These are phyloP conservation scores for Aspergillus brunneoviolaceus DNA, from an alignment of 2,329 filamentous ascomycete species.

Conservation along the genomic window DNA sequence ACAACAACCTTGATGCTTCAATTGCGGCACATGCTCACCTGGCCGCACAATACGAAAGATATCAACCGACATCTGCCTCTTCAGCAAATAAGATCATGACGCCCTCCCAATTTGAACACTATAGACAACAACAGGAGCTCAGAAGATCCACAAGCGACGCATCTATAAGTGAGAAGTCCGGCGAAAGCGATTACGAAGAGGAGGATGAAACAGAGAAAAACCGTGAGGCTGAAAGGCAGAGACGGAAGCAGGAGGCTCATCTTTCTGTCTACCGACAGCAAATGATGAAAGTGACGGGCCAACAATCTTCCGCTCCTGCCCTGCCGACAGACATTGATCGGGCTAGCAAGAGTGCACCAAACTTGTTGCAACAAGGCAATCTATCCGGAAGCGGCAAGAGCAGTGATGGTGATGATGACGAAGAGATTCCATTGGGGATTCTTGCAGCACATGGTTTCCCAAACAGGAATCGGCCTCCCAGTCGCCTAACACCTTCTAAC, in stretches of 20 bases:
- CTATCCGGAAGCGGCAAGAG: constrained; percentile 41
- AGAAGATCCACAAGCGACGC: constrained; percentile 57
- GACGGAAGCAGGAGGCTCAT: constrained; percentile 85
- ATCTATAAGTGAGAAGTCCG: constrained; percentile 52
- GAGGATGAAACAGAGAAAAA: constrained; percentile 78
- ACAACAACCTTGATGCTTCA: constrained; percentile 26
- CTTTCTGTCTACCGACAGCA: constrained; percentile 87
- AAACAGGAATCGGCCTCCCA: constrained; percentile 71
- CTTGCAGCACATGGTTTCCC: constrained; percentile 88
- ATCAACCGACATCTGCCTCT: constrained; percentile 34
- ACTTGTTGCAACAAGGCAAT: constrained; percentile 48
- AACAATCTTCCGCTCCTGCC: constrained; percentile 54
- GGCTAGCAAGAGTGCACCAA: constrained; percentile 62
- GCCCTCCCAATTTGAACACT: constrained; percentile 79
- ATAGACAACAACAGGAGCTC: constrained; percentile 68
- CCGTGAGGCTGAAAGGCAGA: constrained; percentile 70
- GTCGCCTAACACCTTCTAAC: constrained; percentile 61
- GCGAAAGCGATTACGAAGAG: constrained; percentile 68
- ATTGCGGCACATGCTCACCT: constrained; percentile 47
- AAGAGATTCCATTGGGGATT: constrained; percentile 83
- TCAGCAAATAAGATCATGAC: constrained; percentile 79
- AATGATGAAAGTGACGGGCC: constrained; percentile 95
- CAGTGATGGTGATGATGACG: constrained; percentile 69
- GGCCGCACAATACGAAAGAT: constrained; percentile 47
- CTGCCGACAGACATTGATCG: constrained; percentile 57